phyloP scores from a whole-genome alignment of 257 asterid species.

The Solanum chilense region DNA sequence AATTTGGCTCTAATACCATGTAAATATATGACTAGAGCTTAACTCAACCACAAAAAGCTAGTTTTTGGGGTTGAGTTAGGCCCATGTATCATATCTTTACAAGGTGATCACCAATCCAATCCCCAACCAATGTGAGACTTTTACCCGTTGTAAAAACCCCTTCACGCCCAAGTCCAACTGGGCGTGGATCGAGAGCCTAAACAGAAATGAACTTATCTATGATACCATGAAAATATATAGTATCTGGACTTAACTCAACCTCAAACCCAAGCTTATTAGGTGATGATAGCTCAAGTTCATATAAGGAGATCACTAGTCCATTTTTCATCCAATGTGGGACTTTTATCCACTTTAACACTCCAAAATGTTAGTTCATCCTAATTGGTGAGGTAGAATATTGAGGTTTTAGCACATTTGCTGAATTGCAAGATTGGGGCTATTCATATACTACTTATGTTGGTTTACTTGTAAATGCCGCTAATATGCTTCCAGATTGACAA shows the following conservation, averaged over 20 bases:
- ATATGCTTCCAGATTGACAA: background rate
- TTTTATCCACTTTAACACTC: background rate
- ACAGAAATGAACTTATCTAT: fast-evolving
- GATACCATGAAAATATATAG: background rate
- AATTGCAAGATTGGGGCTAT: background rate
- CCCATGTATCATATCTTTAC: background rate
- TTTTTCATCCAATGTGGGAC: background rate
- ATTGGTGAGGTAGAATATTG: background rate
- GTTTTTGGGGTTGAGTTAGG: background rate
- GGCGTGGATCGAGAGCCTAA: background rate
- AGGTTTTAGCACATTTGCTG: background rate
- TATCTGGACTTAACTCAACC: background rate
- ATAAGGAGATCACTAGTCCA: background rate
- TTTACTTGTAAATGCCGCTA: background rate
- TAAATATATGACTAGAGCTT: no score
- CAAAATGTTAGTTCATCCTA: background rate
- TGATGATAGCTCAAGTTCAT: no score
- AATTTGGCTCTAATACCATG: background rate
- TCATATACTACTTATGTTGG: background rate
- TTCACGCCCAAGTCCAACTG: background rate
- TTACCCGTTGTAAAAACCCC: background rate
- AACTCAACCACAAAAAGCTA: no score
- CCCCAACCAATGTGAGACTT: background rate
- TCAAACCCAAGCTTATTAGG: background rate
- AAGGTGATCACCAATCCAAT: background rate